Evolutionary conservation across 441 rosid species (phyloP).

Genomic region (Brassica balearica): DNA sequence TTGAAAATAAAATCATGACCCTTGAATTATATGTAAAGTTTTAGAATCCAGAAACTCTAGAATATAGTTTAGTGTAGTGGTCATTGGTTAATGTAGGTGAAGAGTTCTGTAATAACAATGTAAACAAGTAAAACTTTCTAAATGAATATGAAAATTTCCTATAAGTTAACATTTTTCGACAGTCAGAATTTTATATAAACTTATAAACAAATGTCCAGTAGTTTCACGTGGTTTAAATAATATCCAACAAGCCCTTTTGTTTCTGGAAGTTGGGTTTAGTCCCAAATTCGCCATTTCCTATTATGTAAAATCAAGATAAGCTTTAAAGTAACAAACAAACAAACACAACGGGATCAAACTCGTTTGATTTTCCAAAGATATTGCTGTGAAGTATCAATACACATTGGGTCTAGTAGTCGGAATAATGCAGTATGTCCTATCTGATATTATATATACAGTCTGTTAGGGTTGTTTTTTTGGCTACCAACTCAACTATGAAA

Average conservation of each 20-base stretch:
- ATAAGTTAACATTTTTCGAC: not conserved
- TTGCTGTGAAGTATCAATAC: not conserved
- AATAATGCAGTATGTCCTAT: not conserved
- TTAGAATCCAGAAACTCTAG: not conserved
- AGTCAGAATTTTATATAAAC: too few species aligned
- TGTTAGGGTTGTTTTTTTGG: not conserved
- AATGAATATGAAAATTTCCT: not conserved
- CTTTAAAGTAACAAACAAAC: slow-evolving; percentile 3
- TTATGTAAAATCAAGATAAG: not conserved
- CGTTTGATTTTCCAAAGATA: not conserved
- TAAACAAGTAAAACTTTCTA: not conserved
- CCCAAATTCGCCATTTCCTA: not conserved
- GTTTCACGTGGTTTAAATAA: too few species aligned
- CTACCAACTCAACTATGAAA: slow-evolving; percentile 5
- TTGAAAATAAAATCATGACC: not conserved
- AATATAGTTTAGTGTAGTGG: not conserved
- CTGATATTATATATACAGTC: not conserved
- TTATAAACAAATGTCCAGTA: too few species aligned
- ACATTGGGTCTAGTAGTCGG: not conserved
- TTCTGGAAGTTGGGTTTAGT: not conserved
- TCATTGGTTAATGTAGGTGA: not conserved
- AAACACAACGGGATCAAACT: slow-evolving; percentile 6
- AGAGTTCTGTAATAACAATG: not conserved
- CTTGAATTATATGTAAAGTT: not conserved
- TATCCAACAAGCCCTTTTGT: too few species aligned